These are phyloP conservation scores for Cordyceps cateniannulata DNA, from an alignment of 2,329 filamentous ascomycete genomes.

Conservation along the genomic window DNA sequence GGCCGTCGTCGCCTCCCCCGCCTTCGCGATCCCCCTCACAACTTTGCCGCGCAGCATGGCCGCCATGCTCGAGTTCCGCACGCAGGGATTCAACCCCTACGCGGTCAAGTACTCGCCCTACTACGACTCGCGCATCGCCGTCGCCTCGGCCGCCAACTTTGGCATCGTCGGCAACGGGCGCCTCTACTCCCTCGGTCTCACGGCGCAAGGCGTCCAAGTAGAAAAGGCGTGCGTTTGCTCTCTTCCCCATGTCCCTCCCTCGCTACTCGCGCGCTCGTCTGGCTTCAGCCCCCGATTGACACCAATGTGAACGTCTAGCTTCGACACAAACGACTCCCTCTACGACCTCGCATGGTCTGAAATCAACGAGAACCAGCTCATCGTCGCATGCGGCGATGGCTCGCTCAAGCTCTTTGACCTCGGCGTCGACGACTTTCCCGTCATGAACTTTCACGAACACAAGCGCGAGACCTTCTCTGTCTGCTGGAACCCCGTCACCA, in stretches of 20 bases:
- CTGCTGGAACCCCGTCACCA: constrained; percentile 84
- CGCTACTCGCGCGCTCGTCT: background rate
- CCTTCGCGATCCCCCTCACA: constrained; percentile 1
- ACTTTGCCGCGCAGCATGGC: constrained; percentile 27
- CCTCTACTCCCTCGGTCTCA: constrained; percentile 76
- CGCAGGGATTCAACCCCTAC: constrained; percentile 90
- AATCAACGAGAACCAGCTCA: constrained; percentile 88
- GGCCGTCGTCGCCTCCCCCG: background rate
- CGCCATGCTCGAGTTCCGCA: constrained; percentile 89
- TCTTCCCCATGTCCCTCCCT: background rate
- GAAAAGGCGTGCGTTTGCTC: constrained; percentile 63
- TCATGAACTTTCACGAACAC: constrained; percentile 91
- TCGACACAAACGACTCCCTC: constrained; percentile 94
- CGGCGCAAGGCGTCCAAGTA: constrained; percentile 73
- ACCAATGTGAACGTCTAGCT: constrained; percentile 43
- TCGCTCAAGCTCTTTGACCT: constrained; percentile 93
- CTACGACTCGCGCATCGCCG: constrained; percentile 89
- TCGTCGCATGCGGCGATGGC: constrained; percentile 86
- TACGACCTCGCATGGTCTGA: constrained; percentile 96
- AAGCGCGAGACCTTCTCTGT: constrained; percentile 89
- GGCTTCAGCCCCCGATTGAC: background rate
- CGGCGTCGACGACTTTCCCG: constrained; percentile 71
- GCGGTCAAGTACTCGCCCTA: constrained; percentile 98
- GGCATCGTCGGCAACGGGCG: constrained; percentile 94
- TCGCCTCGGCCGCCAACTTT: constrained; percentile 88